Percentiles rank a stretch among this genome's conserved stretches.
phyloP scores from a whole-genome alignment of 129 eudicot species.

The Centaurea solstitialis region DNA sequence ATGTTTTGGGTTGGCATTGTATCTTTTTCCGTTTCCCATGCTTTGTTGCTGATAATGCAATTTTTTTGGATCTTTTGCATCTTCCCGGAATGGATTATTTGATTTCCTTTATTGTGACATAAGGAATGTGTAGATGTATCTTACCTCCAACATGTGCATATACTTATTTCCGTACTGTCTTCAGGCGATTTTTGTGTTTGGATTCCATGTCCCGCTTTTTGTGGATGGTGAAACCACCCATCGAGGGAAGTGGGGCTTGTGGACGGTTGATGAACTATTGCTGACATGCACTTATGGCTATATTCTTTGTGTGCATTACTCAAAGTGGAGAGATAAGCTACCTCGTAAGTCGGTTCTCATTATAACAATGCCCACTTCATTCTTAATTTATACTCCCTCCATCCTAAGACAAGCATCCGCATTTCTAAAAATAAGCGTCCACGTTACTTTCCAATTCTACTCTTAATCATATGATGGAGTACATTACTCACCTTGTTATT shows the following conservation, averaged over 20 bases:
- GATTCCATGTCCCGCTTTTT: slow-evolving; percentile 62
- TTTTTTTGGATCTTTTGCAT: not conserved
- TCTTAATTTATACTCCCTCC: not conserved
- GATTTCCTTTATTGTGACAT: not conserved
- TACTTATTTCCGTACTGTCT: not conserved
- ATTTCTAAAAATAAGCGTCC: not conserved
- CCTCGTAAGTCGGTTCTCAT: slow-evolving; percentile 59
- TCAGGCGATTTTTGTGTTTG: slow-evolving; percentile 76
- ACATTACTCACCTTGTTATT: not conserved
- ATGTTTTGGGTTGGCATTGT: not conserved
- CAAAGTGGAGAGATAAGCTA: slow-evolving; percentile 81
- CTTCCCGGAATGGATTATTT: not conserved
- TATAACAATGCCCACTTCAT: not conserved
- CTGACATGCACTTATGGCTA: slow-evolving; percentile 64
- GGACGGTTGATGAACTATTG: slow-evolving; percentile 53
- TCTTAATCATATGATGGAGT: not conserved
- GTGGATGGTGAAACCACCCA: slow-evolving; percentile 44
- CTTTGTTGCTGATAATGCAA: not conserved
- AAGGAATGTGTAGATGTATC: not conserved
- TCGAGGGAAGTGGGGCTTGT: slow-evolving; percentile 64
- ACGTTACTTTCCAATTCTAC: not conserved
- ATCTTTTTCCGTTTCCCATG: not conserved
- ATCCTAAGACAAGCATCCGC: not conserved
- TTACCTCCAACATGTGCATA: not conserved
- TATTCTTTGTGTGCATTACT: slow-evolving; percentile 70